phyloP scores from a whole-genome alignment of 2,329 filamentous ascomycete genomes.

The Alternaria consortialis region DNA sequence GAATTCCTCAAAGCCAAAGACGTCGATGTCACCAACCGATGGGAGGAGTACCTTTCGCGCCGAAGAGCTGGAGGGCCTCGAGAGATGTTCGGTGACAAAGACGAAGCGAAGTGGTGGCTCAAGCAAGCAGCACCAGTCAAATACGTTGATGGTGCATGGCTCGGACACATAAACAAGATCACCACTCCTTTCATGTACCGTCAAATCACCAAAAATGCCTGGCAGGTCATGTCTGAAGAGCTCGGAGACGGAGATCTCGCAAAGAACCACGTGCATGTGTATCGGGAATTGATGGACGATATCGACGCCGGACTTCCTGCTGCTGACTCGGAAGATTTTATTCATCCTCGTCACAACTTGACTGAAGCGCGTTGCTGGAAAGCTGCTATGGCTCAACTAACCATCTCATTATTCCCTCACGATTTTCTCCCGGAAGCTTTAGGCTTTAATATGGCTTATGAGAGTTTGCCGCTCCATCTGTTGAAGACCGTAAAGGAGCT shows the following conservation, averaged over 20 bases:
- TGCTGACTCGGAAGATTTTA: constrained; percentile 43
- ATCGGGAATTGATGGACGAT: constrained; percentile 43
- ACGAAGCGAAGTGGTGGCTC: constrained; percentile 54
- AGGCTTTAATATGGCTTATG: constrained; percentile 62
- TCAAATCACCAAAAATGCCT: constrained; percentile 54
- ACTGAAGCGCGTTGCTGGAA: constrained; percentile 52
- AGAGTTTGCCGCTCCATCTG: constrained; percentile 53
- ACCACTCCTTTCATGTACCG: constrained; percentile 55
- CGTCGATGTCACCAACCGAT: constrained; percentile 40
- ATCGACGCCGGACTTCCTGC: constrained; percentile 46
- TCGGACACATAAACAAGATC: constrained; percentile 57
- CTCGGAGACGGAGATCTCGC: constrained; percentile 59
- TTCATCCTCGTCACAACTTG: constrained; percentile 32
- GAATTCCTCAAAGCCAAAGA: constrained; percentile 48
- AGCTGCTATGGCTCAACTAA: constrained; percentile 56
- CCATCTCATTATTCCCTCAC: constrained; percentile 59
- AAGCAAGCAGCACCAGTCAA: constrained; percentile 56
- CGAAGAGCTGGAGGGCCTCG: constrained; percentile 45
- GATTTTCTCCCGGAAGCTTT: constrained; percentile 62
- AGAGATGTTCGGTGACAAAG: constrained; percentile 49
- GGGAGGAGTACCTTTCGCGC: constrained; percentile 48
- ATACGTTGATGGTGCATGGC: constrained; percentile 61
- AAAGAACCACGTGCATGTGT: constrained; percentile 58
- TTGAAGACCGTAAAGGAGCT: constrained; percentile 56
- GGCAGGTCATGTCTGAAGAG: constrained; percentile 62